A percentile compares a stretch with the other conserved stretches of the same genome.
Conservation (phyloP, 768 basidiomycete genomes). For the Daedaleopsis sinensis region DNA sequence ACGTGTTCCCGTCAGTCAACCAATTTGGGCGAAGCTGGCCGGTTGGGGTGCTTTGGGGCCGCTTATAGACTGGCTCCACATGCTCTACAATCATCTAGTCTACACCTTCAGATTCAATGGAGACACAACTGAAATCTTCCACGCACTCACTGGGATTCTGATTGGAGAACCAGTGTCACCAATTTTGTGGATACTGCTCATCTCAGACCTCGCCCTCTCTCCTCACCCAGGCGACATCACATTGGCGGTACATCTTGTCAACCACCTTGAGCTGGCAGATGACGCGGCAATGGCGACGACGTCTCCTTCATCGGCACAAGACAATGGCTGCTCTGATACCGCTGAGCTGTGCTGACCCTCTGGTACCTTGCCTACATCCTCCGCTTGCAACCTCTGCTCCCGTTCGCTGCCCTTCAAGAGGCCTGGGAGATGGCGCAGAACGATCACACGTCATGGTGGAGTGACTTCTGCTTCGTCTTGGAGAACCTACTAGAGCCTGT, state of each 20-base stretch:
- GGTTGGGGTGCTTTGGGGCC: too few relatives aligned
- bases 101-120: slow-evolving; percentile 6
- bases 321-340: neutral
- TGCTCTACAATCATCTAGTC: too few relatives aligned
- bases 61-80: too few relatives aligned
- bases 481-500: neutral
- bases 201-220: too few relatives aligned
- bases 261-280: too few relatives aligned
- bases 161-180: slow-evolving; percentile 26
- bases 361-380: neutral
- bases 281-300: too few relatives aligned
- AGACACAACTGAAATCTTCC: slow-evolving; percentile 7
- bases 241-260: too few relatives aligned
- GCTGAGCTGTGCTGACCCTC: neutral
- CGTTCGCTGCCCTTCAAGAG: neutral
- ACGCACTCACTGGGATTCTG: slow-evolving; percentile 18
- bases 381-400: neutral
- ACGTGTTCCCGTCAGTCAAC: too few relatives aligned
- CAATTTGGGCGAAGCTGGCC: too few relatives aligned
- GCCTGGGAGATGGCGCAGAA: neutral
- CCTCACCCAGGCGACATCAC: too few relatives aligned
- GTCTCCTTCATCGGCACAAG: too few relatives aligned
- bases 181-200: neutral
- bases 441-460: neutral
- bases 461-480: neutral